Evolutionary conservation across 108 stramenopile species (phyloP).

Genomic region (Schizochytrium sp.): DNA sequence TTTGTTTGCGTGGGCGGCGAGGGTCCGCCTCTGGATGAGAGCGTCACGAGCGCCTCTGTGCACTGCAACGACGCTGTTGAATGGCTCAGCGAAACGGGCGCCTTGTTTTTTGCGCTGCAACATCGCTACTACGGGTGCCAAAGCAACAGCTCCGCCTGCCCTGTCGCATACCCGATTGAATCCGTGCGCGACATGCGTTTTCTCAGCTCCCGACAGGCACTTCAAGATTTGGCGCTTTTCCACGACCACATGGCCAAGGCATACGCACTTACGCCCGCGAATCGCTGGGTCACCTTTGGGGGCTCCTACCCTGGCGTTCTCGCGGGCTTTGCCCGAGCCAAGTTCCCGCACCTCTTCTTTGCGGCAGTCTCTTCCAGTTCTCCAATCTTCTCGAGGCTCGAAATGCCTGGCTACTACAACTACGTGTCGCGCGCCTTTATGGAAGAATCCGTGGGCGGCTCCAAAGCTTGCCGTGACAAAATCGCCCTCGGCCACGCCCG

Average conservation of each 20-base stretch:
- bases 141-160: slow-evolving; percentile 30
- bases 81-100: background rate
- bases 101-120: slow-evolving; percentile 63
- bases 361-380: slow-evolving; percentile 71
- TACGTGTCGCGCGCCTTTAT: slow-evolving; percentile 55
- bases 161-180: slow-evolving; percentile 38
- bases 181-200: slow-evolving; percentile 35
- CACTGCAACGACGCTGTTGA: background rate
- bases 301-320: slow-evolving; percentile 79
- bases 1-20: slow-evolving; percentile 43
- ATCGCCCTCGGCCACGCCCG: slow-evolving; percentile 59
- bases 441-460: slow-evolving; percentile 60
- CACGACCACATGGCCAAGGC: slow-evolving; percentile 24
- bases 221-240: slow-evolving; percentile 68
- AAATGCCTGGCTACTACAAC: slow-evolving; percentile 71
- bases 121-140: slow-evolving; percentile 77
- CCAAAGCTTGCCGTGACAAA: slow-evolving; percentile 53
- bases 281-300: slow-evolving; percentile 70
- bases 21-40: background rate
- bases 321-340: slow-evolving; percentile 48
- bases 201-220: slow-evolving; percentile 67
- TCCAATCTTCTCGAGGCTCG: slow-evolving; percentile 63
- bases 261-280: background rate
- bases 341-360: slow-evolving; percentile 67
- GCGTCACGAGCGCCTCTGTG: background rate